Evolutionary conservation across 2,329 filamentous ascomycete genomes (phyloP).

Genomic region (Cladosporium colombiae): DNA sequence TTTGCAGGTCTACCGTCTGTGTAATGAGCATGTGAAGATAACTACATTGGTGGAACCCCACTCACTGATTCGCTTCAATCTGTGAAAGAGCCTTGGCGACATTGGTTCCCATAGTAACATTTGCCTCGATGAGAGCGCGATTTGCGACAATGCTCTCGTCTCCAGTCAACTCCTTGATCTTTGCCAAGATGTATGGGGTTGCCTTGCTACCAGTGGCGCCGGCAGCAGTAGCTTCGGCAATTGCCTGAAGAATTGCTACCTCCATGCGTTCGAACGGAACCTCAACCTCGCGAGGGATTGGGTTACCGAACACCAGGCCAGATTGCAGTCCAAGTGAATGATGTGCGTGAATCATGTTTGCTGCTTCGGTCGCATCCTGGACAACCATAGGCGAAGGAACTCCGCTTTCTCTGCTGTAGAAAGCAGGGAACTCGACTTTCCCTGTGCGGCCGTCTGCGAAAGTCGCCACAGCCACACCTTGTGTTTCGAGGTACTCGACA

Average conservation of each 20-base stretch:
- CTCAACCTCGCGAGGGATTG: conserved; percentile 69
- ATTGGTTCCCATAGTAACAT: conserved; percentile 64
- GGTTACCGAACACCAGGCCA: conserved; percentile 86
- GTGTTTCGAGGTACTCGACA: conserved; percentile 74
- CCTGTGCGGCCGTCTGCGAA: conserved; percentile 79
- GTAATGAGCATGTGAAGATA: conserved; percentile 16
- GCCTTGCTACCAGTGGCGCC: conserved; percentile 73
- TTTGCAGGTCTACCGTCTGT: conserved; percentile 14
- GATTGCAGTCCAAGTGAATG: conserved; percentile 70
- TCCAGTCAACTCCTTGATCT: conserved; percentile 76
- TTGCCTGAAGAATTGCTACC: conserved; percentile 65
- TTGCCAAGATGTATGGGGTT: conserved; percentile 78
- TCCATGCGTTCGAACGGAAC: conserved; percentile 74
- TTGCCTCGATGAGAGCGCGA: conserved; percentile 66
- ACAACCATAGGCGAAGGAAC: conserved; percentile 75
- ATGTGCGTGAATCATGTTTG: conserved; percentile 83
- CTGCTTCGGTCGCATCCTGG: conserved; percentile 75
- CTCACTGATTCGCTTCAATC: conserved; percentile 44
- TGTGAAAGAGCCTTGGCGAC: conserved; percentile 64
- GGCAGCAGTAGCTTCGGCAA: conserved; percentile 64
- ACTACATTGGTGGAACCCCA: not conserved
- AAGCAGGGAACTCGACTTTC: conserved; percentile 82
- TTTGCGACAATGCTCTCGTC: conserved; percentile 74
- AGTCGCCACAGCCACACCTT: conserved; percentile 79
- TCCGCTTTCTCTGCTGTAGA: conserved; percentile 88